Evolutionary conservation across 1,284 basidiomycete species (phyloP).

Genomic region (Inonotus obliquus): DNA sequence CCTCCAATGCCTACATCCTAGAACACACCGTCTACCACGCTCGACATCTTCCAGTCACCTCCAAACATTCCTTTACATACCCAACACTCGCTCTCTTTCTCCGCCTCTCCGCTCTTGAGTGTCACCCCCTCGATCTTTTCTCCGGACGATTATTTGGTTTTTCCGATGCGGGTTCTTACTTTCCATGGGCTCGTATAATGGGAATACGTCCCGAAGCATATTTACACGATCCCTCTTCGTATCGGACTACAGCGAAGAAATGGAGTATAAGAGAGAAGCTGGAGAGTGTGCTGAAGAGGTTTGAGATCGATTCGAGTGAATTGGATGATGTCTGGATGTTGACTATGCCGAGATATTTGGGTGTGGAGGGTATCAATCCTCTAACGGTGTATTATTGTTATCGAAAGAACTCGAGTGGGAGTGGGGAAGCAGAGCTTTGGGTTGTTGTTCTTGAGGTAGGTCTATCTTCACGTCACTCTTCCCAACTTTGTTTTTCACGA

Average conservation of each 20-base stretch:
- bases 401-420: slow-evolving; percentile 18
- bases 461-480: neutral
- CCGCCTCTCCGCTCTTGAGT: slow-evolving; percentile 56
- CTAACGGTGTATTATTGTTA: slow-evolving; percentile 74
- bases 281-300: neutral
- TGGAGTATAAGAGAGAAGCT: slow-evolving; percentile 15
- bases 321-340: slow-evolving; percentile 62
- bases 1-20: slow-evolving; percentile 40
- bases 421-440: slow-evolving; percentile 32
- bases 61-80: slow-evolving; percentile 59
- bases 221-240: slow-evolving; percentile 31
- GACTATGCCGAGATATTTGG: slow-evolving; percentile 70
- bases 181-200: slow-evolving; percentile 36
- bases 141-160: slow-evolving; percentile 52
- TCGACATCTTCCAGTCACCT: slow-evolving; percentile 47
- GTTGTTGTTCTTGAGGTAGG: slow-evolving; percentile 55
- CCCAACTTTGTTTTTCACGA: neutral
- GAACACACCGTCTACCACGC: slow-evolving; percentile 52
- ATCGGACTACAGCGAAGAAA: neutral
- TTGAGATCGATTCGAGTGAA: slow-evolving; percentile 19
- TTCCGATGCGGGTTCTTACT: slow-evolving; percentile 28
- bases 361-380: slow-evolving; percentile 73
- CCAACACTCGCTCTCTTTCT: slow-evolving; percentile 58
- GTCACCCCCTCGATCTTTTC: slow-evolving; percentile 42
- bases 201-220: slow-evolving; percentile 47